A percentile compares a stretch with the other conserved stretches of the same genome.
These are phyloP conservation scores for Cutaneotrichosporon sp. DNA, from an alignment of 1,284 basidiomycete genomes.

Conservation along the genomic window DNA sequence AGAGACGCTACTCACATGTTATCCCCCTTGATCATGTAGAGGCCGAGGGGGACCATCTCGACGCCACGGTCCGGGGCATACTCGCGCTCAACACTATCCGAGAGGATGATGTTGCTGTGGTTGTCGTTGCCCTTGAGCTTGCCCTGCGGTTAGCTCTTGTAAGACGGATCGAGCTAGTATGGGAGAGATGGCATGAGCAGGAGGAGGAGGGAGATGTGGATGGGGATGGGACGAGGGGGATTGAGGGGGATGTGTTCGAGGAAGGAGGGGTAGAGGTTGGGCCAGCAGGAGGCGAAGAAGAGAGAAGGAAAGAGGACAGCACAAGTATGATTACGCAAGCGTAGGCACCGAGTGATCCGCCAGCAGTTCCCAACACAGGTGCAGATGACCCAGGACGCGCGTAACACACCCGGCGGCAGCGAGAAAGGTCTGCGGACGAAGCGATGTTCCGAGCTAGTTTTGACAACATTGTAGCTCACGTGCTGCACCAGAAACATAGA, in stretches of 20 bases:
- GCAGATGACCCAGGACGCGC: too few species aligned
- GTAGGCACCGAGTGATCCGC: too few species aligned
- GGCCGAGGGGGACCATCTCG: conserved; percentile 89
- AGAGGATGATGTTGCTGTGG: conserved; percentile 87
- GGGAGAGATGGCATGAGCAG: neutral
- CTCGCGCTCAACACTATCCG: conserved; percentile 84
- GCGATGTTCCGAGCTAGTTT: too few species aligned
- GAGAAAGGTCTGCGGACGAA: too few species aligned
- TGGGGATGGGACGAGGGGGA: too few species aligned
- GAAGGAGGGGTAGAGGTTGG: neutral
- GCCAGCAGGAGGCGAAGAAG: too few species aligned
- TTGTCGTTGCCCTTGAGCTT: conserved; percentile 86
- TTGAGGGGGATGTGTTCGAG: neutral
- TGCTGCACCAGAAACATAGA: neutral
- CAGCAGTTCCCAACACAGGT: too few species aligned
- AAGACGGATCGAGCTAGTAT: neutral
- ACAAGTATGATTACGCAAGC: too few species aligned
- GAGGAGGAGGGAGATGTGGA: neutral
- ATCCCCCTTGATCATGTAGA: conserved; percentile 96
- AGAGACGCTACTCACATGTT: conserved; percentile 67
- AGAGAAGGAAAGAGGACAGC: too few species aligned
- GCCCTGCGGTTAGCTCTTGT: conserved; percentile 61
- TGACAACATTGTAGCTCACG: neutral
- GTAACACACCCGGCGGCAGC: too few species aligned
- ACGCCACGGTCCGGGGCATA: conserved; percentile 87